Conservation (phyloP, 73 alveolate species). For the Chromera velia region DNA sequence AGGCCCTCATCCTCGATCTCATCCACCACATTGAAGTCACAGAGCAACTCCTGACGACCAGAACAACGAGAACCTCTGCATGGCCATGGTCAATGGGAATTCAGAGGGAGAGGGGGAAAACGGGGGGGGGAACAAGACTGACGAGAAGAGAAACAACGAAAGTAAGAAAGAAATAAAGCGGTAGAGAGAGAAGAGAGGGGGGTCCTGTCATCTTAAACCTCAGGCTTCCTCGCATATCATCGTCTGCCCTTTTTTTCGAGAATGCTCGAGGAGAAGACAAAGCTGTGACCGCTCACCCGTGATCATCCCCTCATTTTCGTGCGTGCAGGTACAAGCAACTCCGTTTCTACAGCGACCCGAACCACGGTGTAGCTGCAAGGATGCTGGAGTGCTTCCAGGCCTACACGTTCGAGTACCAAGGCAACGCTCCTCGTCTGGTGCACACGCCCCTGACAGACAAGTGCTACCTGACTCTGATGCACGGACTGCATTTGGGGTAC, state of each 20-base stretch:
- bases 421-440: slow-evolving; percentile 97
- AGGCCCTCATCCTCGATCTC: slow-evolving; percentile 90
- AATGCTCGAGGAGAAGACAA: no score
- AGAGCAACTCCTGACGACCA: slow-evolving; percentile 67
- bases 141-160: no score
- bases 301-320: no score
- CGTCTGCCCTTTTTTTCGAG: no score
- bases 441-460: slow-evolving; percentile 99
- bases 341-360: neutral
- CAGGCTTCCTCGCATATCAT: no score
- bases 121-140: no score
- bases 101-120: no score
- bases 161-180: no score
- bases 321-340: neutral
- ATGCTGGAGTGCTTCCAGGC: slow-evolving; percentile 42
- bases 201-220: no score
- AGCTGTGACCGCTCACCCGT: no score
- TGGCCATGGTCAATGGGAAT: no score
- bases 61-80: slow-evolving; percentile 1
- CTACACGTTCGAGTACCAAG: slow-evolving; percentile 98
- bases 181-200: no score
- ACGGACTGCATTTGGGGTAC: slow-evolving; percentile 99
- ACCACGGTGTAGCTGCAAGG: neutral
- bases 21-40: slow-evolving; percentile 95
- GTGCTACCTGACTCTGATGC: slow-evolving; percentile 97